These are phyloP conservation scores for Leccinum ochraceum DNA, from an alignment of 768 basidiomycete genomes.

Conservation along the genomic window DNA sequence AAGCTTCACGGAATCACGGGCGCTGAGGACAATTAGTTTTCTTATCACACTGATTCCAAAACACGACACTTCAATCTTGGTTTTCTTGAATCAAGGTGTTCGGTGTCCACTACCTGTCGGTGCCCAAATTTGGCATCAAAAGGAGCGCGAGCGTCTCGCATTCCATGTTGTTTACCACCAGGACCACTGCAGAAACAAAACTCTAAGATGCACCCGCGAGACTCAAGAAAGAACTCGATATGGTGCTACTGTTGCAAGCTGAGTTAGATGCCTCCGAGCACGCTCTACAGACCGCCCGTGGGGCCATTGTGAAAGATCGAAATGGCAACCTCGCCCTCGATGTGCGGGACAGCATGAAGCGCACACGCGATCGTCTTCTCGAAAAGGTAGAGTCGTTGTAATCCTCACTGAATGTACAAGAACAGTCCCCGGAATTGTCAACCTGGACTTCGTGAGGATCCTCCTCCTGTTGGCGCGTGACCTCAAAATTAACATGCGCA, in stretches of 20 bases:
- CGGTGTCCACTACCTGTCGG: too few species aligned
- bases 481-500: constrained; percentile 28
- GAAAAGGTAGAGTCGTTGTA: constrained; percentile 7
- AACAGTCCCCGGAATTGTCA: constrained; percentile 8
- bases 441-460: constrained; percentile 3
- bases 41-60: too few species aligned
- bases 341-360: constrained; percentile 25
- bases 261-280: constrained; percentile 28
- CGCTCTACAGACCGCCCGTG: constrained; percentile 17
- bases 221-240: constrained; percentile 6
- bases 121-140: too few species aligned
- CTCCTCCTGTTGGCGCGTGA: constrained; percentile 13
- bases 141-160: too few species aligned
- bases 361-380: neutral
- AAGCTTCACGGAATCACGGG: too few species aligned
- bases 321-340: neutral
- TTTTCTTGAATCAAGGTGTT: too few species aligned
- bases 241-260: constrained; percentile 23
- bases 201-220: constrained; percentile 1
- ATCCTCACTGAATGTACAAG: constrained; percentile 7
- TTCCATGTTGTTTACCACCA: too few species aligned
- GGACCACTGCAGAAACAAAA: neutral
- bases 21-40: too few species aligned
- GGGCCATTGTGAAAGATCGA: constrained; percentile 6
- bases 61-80: too few species aligned